These are phyloP conservation scores for Phytophthora hibernalis DNA, from an alignment of 352 stramenopile genomes.

Conservation along the genomic window DNA sequence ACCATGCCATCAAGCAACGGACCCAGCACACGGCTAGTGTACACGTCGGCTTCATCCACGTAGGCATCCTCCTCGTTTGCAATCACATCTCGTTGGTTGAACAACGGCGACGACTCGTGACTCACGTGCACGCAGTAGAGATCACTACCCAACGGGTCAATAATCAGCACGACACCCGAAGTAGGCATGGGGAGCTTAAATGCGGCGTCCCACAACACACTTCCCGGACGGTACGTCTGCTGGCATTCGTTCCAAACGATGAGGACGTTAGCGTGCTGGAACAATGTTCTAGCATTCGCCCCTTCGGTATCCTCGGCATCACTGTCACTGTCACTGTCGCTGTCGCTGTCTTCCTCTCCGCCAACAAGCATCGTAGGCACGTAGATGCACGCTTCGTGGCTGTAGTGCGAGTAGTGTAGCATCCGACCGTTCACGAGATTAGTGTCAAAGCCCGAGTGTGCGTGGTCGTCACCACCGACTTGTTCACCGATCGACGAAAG, in stretches of 20 bases:
- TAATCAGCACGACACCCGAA: conserved; percentile 81
- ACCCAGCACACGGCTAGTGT: conserved; percentile 81
- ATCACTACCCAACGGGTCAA: conserved; percentile 85
- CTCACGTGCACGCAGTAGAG: conserved; percentile 87
- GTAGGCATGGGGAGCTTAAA: conserved; percentile 82
- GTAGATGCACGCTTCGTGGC: conserved; percentile 82
- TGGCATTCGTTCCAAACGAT: conserved; percentile 91
- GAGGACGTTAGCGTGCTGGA: conserved; percentile 77
- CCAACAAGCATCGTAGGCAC: conserved; percentile 74
- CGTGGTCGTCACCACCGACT: conserved; percentile 50
- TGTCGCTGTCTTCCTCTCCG: conserved; percentile 38
- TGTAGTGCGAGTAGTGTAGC: conserved; percentile 84
- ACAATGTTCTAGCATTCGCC: conserved; percentile 43
- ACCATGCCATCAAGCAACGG: conserved; percentile 88
- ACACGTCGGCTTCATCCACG: conserved; percentile 82
- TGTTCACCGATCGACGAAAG: conserved; percentile 71
- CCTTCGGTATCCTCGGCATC: conserved; percentile 38
- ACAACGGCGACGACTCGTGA: conserved; percentile 81
- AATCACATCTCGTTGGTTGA: conserved; percentile 77
- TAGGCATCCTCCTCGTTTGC: conserved; percentile 79
- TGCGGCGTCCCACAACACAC: conserved; percentile 78
- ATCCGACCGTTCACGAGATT: conserved; percentile 50
- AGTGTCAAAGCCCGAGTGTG: conserved; percentile 58
- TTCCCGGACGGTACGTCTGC: conserved; percentile 82
- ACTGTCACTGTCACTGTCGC: conserved; percentile 48